phyloP scores from a whole-genome alignment of 2,329 filamentous ascomycete species.

The Beauveria asiatica region DNA sequence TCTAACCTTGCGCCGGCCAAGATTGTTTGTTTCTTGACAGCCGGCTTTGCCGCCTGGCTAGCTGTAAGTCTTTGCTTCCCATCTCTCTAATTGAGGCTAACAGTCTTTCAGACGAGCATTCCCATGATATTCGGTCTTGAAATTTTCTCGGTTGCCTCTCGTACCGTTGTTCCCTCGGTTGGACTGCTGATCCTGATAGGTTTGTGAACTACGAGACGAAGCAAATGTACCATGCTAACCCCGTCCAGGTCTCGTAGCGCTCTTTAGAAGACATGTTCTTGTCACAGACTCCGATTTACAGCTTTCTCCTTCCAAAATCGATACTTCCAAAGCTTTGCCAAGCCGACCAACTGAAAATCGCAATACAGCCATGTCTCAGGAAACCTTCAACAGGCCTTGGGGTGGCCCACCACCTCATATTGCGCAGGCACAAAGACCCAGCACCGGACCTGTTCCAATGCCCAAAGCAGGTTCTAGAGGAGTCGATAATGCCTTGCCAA shows the following conservation, averaged over 20 bases:
- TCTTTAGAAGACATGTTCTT: neutral
- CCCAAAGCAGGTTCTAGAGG: neutral
- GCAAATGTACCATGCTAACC: neutral
- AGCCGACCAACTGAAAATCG: neutral
- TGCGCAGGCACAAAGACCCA: neutral
- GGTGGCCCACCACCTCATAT: neutral
- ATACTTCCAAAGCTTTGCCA: conserved; percentile 4
- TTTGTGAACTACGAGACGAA: conserved; percentile 16
- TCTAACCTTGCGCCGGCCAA: conserved; percentile 22
- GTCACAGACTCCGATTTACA: neutral
- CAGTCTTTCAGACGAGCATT: conserved; percentile 36
- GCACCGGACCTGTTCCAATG: neutral
- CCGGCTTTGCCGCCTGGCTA: conserved; percentile 44
- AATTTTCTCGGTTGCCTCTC: conserved; percentile 32
- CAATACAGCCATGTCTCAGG: neutral
- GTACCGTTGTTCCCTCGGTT: conserved; percentile 42
- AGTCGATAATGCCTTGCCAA: conserved; percentile 22
- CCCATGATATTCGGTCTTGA: conserved; percentile 41
- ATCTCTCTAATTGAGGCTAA: neutral
- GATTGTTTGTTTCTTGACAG: conserved; percentile 31
- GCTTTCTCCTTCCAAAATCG: neutral
- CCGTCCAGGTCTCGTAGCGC: neutral
- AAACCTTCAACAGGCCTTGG: conserved; percentile 1
- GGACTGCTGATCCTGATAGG: conserved; percentile 42
- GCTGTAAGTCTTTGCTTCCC: conserved; percentile 32